Conservation (phyloP, 176 grass and related monocot species). For the Aechmea fasciata region DNA sequence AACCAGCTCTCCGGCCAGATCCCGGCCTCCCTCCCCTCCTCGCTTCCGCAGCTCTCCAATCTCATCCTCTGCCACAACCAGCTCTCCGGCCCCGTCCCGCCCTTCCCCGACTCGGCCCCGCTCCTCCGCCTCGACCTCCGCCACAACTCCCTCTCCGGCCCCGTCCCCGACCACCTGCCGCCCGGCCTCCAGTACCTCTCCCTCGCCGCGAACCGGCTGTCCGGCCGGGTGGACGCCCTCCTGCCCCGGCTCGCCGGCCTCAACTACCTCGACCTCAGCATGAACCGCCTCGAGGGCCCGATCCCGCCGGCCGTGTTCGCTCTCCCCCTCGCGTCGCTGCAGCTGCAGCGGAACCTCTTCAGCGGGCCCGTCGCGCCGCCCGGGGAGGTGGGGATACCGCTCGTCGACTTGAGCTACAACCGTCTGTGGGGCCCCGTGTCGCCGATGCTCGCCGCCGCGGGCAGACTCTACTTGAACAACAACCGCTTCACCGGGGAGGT, state of each 20-base stretch:
- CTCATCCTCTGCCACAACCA: constrained; percentile 86
- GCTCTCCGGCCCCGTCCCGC: constrained; percentile 45
- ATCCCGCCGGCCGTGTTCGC: constrained; percentile 60
- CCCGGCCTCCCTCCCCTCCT: constrained; percentile 35
- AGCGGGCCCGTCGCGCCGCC: constrained; percentile 38
- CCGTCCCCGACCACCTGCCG: constrained; percentile 44
- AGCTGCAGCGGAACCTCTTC: constrained; percentile 90
- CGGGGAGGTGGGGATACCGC: constrained; percentile 48
- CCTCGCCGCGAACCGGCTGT: constrained; percentile 47
- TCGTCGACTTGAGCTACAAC: constrained; percentile 88
- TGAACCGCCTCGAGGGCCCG: constrained; percentile 66
- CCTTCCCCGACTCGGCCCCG: constrained; percentile 47
- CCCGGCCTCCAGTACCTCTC: constrained; percentile 62
- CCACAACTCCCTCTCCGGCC: constrained; percentile 55
- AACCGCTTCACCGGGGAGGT: constrained; percentile 93
- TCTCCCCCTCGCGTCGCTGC: constrained; percentile 55
- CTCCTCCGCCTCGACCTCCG: constrained; percentile 79
- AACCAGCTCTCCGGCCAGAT: constrained; percentile 67
- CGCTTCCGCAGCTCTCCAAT: constrained; percentile 52
- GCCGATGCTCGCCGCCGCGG: constrained; percentile 57
- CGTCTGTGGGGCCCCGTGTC: constrained; percentile 61
- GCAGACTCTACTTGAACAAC: constrained; percentile 90
- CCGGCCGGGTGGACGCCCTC: constrained; percentile 37
- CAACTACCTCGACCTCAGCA: constrained; percentile 73
- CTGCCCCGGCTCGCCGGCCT: constrained; percentile 43